Conservation (phyloP, 257 asterid genomes). For the Primulina tabacum region DNA sequence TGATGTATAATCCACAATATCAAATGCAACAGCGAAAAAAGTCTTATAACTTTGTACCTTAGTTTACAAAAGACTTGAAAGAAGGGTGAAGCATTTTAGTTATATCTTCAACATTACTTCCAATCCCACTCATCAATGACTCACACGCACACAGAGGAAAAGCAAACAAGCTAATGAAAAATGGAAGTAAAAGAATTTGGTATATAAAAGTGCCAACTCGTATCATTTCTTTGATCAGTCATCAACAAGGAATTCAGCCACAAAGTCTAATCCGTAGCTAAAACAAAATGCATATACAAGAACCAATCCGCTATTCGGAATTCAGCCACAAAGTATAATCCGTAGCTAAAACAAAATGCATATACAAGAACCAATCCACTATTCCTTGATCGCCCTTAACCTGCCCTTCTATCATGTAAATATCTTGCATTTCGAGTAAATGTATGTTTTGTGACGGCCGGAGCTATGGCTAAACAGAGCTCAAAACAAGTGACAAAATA, state of each 20-base stretch:
- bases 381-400: background rate
- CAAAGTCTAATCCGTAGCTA: background rate
- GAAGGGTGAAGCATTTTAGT: background rate
- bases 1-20: conserved; percentile 2
- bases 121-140: background rate
- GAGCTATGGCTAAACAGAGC: background rate
- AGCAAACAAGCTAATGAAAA: background rate
- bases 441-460: background rate
- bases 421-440: background rate
- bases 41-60: background rate
- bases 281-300: background rate
- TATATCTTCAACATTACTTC: background rate
- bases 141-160: background rate
- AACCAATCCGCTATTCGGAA: conserved; percentile 5
- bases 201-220: background rate
- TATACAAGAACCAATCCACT: conserved; percentile 12
- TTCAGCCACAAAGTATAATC: background rate
- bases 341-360: background rate
- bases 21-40: background rate
- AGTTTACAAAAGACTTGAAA: conserved; percentile 5
- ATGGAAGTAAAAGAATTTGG: background rate
- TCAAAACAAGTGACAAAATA: background rate
- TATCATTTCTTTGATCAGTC: background rate
- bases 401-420: background rate
- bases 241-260: background rate